Percentiles rank a stretch among this genome's conserved stretches.
These are phyloP conservation scores for Grosmannia huntii DNA, from an alignment of 2,329 filamentous ascomycete species.

Conservation along the genomic window DNA sequence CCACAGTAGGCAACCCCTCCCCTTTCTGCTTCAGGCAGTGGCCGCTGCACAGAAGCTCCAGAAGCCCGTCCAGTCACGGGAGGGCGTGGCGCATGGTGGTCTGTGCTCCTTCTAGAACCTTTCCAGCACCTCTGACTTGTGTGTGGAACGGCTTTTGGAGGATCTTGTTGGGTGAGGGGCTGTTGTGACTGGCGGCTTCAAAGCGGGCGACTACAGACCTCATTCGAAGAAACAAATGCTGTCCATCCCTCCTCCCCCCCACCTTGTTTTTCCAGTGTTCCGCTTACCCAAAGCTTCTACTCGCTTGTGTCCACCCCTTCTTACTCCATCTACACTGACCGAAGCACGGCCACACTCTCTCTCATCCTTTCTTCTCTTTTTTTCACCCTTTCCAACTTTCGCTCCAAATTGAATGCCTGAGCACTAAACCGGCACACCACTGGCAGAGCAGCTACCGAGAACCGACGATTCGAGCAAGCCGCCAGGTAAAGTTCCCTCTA, in stretches of 20 bases:
- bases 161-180: constrained; percentile 8
- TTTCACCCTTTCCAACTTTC: neutral
- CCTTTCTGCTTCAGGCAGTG: neutral
- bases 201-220: constrained; percentile 1
- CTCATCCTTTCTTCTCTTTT: neutral
- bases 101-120: constrained; percentile 16
- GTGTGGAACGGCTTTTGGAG: neutral
- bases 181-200: neutral
- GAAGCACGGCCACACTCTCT: neutral
- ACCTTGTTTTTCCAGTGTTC: constrained; percentile 6
- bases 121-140: constrained; percentile 11
- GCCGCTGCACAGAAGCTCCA: constrained; percentile 14
- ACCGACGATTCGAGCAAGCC: neutral
- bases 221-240: constrained; percentile 4
- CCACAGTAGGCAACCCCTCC: neutral
- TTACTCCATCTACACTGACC: neutral
- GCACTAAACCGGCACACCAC: neutral
- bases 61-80: constrained; percentile 9
- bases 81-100: constrained; percentile 9
- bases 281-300: constrained; percentile 7
- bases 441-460: neutral
- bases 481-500: neutral
- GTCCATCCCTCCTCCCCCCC: constrained; percentile 4
- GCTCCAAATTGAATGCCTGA: neutral
- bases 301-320: neutral